Percentiles rank a stretch among this genome's conserved stretches.
Conservation (phyloP, 148 eudicot species). For the Camellia japonica region DNA sequence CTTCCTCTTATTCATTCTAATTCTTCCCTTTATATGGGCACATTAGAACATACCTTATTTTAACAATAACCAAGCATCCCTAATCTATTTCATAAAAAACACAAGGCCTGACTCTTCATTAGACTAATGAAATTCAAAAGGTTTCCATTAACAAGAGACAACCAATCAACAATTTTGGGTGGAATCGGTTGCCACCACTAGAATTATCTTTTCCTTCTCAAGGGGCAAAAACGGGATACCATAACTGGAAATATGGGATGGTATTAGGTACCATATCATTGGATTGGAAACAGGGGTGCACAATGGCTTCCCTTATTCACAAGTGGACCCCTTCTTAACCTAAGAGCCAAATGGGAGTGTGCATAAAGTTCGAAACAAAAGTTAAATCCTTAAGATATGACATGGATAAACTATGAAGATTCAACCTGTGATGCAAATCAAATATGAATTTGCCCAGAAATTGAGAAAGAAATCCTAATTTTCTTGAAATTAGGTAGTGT, state of each 20-base stretch:
- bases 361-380: neutral
- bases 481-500: too few species aligned
- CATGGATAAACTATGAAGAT: conserved; percentile 1
- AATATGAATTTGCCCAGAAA: too few species aligned
- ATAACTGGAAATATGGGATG: neutral
- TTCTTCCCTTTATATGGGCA: too few species aligned
- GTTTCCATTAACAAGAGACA: neutral
- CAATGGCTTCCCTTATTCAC: neutral
- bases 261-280: neutral
- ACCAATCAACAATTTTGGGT: neutral
- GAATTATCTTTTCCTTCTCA: neutral
- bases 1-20: neutral
- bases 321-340: neutral
- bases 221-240: too few species aligned
- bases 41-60: too few species aligned
- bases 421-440: neutral
- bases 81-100: too few species aligned
- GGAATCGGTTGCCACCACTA: neutral
- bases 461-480: too few species aligned
- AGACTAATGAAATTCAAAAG: neutral
- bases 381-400: neutral
- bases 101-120: neutral
- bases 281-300: neutral
- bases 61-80: conserved; percentile 1
- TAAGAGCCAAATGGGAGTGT: neutral